Evolutionary conservation across 164 flowering plant genomes (phyloP).

Genomic region (Stephania japonica): DNA sequence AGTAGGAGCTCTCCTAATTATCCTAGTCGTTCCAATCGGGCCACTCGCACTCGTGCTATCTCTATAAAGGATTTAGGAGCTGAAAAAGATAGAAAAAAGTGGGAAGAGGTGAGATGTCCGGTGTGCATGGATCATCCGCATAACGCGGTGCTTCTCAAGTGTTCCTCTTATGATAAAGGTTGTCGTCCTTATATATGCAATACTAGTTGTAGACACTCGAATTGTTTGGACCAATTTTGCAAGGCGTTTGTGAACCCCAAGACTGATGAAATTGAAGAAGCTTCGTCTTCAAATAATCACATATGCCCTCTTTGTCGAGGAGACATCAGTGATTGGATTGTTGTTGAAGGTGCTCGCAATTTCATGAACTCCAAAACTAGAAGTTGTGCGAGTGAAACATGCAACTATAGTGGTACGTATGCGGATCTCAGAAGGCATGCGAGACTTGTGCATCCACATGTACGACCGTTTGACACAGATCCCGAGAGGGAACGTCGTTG

Average conservation of each 20-base stretch:
- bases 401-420: slow-evolving; percentile 65
- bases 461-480: slow-evolving; percentile 68
- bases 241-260: slow-evolving; percentile 45
- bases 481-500: slow-evolving; percentile 71
- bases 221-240: slow-evolving; percentile 79
- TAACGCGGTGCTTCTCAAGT: slow-evolving; percentile 76
- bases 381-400: slow-evolving; percentile 74
- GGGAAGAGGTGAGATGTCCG: slow-evolving; percentile 93
- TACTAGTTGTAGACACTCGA: slow-evolving; percentile 88
- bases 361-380: slow-evolving; percentile 76
- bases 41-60: slow-evolving; percentile 24
- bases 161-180: slow-evolving; percentile 78
- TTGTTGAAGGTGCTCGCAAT: slow-evolving; percentile 63
- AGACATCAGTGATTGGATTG: slow-evolving; percentile 55
- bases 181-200: slow-evolving; percentile 95
- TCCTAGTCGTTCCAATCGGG: slow-evolving; percentile 51
- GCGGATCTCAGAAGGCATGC: slow-evolving; percentile 83
- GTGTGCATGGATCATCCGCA: slow-evolving; percentile 99
- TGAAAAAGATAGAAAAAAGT: slow-evolving; percentile 49
- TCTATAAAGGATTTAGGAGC: slow-evolving; percentile 30
- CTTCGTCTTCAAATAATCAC: slow-evolving; percentile 7
- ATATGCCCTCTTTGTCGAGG: slow-evolving; percentile 90
- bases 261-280: slow-evolving; percentile 24
- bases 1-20: slow-evolving; percentile 56
- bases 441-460: slow-evolving; percentile 66